These are phyloP conservation scores for Suhomyces sp. DNA, from an alignment of 805 yeast species.

Conservation along the genomic window DNA sequence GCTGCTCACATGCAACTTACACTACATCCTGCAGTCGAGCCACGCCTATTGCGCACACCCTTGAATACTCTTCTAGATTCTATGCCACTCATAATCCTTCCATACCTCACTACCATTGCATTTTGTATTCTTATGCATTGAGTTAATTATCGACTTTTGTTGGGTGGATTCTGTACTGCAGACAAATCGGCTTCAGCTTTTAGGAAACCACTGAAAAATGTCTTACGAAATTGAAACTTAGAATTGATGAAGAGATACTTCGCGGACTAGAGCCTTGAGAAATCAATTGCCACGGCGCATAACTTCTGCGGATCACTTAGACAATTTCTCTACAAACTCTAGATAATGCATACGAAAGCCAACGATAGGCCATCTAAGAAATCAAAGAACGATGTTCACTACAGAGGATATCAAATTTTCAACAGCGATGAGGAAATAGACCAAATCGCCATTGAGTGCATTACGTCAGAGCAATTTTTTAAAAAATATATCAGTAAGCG, in stretches of 20 bases:
- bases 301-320: neutral
- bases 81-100: neutral
- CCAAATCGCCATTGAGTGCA: neutral
- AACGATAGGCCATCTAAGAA: neutral
- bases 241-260: neutral
- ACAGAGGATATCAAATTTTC: neutral
- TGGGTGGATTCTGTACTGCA: neutral
- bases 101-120: neutral
- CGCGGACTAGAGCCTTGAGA: neutral
- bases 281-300: neutral
- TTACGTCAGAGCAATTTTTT: conserved; percentile 27
- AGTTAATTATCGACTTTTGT: neutral
- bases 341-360: neutral
- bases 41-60: neutral
- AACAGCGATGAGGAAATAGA: neutral
- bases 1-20: neutral
- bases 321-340: neutral
- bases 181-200: neutral
- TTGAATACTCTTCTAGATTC: neutral
- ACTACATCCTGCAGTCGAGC: neutral
- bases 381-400: neutral
- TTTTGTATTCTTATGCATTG: neutral
- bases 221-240: neutral
- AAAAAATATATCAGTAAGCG: conserved; percentile 37
- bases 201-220: neutral